Conservation (phyloP, 805 yeast species). For the Suhomyces kilbournensis region DNA sequence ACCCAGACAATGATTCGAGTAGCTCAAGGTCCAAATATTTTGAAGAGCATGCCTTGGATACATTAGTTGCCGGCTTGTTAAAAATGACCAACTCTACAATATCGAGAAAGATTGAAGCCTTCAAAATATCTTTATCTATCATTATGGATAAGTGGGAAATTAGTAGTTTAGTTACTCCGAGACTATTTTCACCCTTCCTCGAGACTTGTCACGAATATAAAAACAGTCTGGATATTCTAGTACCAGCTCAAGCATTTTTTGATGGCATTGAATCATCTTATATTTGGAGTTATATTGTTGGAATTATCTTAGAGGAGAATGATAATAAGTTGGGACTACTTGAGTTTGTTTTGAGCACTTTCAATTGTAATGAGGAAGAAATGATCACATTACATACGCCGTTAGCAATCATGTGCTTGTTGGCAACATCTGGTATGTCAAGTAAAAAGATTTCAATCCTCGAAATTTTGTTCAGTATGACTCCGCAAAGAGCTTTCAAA, state of each 20-base stretch:
- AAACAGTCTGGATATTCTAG: slow-evolving; percentile 44
- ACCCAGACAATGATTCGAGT: slow-evolving; percentile 5
- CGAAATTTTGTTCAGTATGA: slow-evolving; percentile 43
- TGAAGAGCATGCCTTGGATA: slow-evolving; percentile 48
- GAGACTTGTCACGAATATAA: slow-evolving; percentile 37
- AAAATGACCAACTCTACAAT: slow-evolving; percentile 37
- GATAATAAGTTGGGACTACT: slow-evolving; percentile 44
- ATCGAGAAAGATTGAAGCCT: slow-evolving; percentile 45
- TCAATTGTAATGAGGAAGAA: slow-evolving; percentile 83
- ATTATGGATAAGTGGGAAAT: slow-evolving; percentile 95
- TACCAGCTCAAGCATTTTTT: slow-evolving; percentile 66
- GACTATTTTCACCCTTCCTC: slow-evolving; percentile 64
- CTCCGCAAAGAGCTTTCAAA: slow-evolving; percentile 62
- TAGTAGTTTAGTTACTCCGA: slow-evolving; percentile 70
- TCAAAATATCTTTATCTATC: slow-evolving; percentile 60
- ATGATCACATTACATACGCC: slow-evolving; percentile 78
- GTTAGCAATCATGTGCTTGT: slow-evolving; percentile 50
- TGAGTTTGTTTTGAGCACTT: slow-evolving; percentile 57
- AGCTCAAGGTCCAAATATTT: slow-evolving; percentile 54
- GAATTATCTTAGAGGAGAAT: slow-evolving; percentile 34
- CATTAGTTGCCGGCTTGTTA: slow-evolving; percentile 53
- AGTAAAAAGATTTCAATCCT: slow-evolving; percentile 40
- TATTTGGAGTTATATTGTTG: slow-evolving; percentile 66
- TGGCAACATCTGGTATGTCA: slow-evolving; percentile 23
- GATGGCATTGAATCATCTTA: slow-evolving; percentile 80